These are phyloP conservation scores for Solanum dulcamara DNA, from an alignment of 257 asterid genomes.

Conservation along the genomic window DNA sequence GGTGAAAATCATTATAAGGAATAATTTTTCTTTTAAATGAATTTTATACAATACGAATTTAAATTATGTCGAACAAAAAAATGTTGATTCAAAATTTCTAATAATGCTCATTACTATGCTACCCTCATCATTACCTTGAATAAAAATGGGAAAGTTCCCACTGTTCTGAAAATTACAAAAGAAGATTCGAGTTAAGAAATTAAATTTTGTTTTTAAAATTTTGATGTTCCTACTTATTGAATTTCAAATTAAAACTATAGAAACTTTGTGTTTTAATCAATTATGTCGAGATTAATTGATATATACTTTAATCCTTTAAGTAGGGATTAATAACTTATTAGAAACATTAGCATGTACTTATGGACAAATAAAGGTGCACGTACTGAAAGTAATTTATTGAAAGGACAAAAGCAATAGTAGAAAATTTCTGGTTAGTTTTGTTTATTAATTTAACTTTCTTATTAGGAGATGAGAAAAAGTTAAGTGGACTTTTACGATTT, in stretches of 20 bases:
- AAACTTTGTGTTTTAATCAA: background rate
- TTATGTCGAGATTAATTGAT: background rate
- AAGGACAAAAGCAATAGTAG: background rate
- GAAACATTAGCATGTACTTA: background rate
- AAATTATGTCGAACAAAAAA: background rate
- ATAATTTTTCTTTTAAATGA: background rate
- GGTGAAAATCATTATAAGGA: background rate
- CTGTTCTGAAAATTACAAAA: background rate
- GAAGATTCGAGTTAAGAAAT: background rate
- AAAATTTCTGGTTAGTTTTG: background rate
- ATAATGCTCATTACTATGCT: background rate
- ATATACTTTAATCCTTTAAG: background rate
- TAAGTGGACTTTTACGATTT: too few relatives aligned
- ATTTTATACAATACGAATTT: background rate
- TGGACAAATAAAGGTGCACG: background rate
- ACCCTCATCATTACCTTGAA: background rate
- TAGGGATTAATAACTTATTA: background rate
- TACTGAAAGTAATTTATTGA: background rate
- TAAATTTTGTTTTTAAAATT: background rate
- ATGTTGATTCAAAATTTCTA: background rate
- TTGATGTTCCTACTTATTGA: background rate
- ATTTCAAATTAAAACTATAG: background rate
- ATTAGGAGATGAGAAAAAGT: too few relatives aligned
- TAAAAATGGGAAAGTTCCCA: background rate
- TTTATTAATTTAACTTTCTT: background rate